Evolutionary conservation across 345 rosid genomes (phyloP).

Genomic region (Erysimum cheiranthoides): DNA sequence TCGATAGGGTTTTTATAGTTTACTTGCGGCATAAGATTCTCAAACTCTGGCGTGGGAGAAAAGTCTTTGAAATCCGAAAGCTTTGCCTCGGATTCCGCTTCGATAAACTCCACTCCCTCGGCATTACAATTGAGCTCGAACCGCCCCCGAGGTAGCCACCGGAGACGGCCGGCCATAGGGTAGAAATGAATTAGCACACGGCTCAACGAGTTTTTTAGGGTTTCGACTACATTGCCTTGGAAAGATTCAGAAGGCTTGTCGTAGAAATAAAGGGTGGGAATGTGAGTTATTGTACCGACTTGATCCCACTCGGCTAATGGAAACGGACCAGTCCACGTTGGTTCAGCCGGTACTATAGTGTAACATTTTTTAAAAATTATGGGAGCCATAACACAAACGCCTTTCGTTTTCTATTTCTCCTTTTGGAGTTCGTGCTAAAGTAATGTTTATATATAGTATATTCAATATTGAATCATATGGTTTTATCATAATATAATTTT

Average conservation of each 20-base stretch:
- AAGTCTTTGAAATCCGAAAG: conserved; percentile 53
- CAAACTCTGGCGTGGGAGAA: conserved; percentile 42
- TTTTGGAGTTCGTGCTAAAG: not conserved
- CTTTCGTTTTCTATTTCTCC: not conserved
- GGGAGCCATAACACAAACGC: conserved; percentile 28
- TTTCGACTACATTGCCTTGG: conserved; percentile 39
- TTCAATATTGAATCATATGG: not conserved
- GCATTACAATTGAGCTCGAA: conserved; percentile 59
- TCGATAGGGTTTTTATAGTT: conserved; percentile 53
- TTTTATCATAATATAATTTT: conserved; percentile 12
- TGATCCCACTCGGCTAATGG: conserved; percentile 64
- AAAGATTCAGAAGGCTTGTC: conserved; percentile 43
- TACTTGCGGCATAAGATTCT: conserved; percentile 52
- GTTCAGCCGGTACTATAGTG: conserved; percentile 52
- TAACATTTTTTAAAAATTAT: conserved; percentile 9
- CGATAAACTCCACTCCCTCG: conserved; percentile 48
- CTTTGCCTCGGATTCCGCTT: conserved; percentile 51
- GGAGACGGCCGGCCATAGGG: conserved; percentile 66
- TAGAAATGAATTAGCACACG: conserved; percentile 54
- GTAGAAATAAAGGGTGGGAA: conserved; percentile 71
- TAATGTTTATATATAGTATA: conserved; percentile 28
- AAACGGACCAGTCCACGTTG: conserved; percentile 51
- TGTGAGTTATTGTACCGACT: conserved; percentile 59
- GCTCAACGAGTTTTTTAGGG: conserved; percentile 52
- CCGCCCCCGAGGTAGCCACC: conserved; percentile 56